A percentile compares a stretch with the other conserved stretches of the same genome.
Conservation (phyloP, 495 filamentous ascomycete species). For the Xylaria cubensis region DNA sequence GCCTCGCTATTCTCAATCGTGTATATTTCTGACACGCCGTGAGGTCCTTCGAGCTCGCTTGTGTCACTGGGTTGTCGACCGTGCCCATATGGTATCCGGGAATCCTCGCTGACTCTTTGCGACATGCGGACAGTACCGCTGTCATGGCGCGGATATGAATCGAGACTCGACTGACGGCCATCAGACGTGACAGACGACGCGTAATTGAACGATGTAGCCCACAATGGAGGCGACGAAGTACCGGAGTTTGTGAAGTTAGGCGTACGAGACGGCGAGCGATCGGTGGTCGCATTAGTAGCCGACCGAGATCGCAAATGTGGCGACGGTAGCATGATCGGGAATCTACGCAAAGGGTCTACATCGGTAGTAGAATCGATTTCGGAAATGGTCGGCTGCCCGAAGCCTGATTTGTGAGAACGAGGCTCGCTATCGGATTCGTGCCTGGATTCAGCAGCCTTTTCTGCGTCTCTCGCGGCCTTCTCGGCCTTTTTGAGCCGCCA, state of each 20-base stretch:
- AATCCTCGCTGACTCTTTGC: slow-evolving; percentile 43
- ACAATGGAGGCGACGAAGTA: slow-evolving; percentile 30
- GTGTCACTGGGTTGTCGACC: slow-evolving; percentile 46
- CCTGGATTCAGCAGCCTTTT: slow-evolving; percentile 40
- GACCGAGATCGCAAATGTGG: slow-evolving; percentile 15
- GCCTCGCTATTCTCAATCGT: slow-evolving; percentile 26
- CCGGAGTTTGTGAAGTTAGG: slow-evolving; percentile 32
- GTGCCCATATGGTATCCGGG: slow-evolving; percentile 38
- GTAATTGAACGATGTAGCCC: slow-evolving; percentile 22
- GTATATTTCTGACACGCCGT: slow-evolving; percentile 42
- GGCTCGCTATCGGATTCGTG: slow-evolving; percentile 37
- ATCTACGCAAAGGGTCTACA: slow-evolving; percentile 12
- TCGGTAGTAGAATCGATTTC: slow-evolving; percentile 37
- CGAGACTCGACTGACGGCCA: slow-evolving; percentile 42
- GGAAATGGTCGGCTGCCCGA: slow-evolving; percentile 32
- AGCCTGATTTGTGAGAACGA: slow-evolving; percentile 36
- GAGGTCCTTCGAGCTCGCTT: slow-evolving; percentile 45
- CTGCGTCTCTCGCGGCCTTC: slow-evolving; percentile 32
- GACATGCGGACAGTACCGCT: slow-evolving; percentile 30
- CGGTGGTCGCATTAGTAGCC: slow-evolving; percentile 29
- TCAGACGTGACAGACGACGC: slow-evolving; percentile 30
- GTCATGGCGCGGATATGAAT: slow-evolving; percentile 42
- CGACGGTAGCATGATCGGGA: slow-evolving; percentile 12
- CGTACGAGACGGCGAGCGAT: slow-evolving; percentile 35
- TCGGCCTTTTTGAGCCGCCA: slow-evolving; percentile 46